These are phyloP conservation scores for Apodospora peruviana DNA, from an alignment of 495 filamentous ascomycete genomes.

Conservation along the genomic window DNA sequence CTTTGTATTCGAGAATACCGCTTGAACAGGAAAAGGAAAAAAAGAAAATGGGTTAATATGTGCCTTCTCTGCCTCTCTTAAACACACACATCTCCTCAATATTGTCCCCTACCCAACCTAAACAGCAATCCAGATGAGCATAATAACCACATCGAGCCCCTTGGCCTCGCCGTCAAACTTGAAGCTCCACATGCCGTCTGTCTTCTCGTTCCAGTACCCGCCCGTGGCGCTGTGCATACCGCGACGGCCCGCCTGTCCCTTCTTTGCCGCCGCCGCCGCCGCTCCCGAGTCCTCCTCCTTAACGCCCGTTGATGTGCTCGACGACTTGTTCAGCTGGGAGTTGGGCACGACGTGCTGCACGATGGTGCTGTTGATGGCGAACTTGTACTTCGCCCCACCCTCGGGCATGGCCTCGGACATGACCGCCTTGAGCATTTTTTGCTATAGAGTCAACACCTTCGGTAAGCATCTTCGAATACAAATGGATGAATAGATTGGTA, in stretches of 20 bases:
- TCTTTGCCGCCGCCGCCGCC: conserved; percentile 41
- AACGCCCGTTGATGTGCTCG: conserved; percentile 25
- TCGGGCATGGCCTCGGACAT: conserved; percentile 72
- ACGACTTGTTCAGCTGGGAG: conserved; percentile 47
- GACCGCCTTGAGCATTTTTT: conserved; percentile 76
- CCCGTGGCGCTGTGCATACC: conserved; percentile 96
- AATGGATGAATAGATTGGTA: too few species aligned
- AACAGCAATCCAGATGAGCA: conserved; percentile 80
- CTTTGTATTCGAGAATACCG: too few species aligned
- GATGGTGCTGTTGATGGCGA: conserved; percentile 93
- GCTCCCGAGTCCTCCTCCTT: conserved; percentile 30
- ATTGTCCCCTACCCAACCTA: too few species aligned
- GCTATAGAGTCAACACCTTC: too few species aligned
- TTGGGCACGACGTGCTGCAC: conserved; percentile 76
- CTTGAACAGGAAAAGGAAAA: too few species aligned
- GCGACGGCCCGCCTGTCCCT: conserved; percentile 66
- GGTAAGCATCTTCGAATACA: too few species aligned
- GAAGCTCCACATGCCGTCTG: conserved; percentile 95
- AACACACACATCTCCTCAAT: too few species aligned
- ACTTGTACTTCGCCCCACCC: conserved; percentile 64
- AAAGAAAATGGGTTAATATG: too few species aligned
- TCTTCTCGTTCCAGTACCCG: conserved; percentile 96
- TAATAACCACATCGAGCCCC: conserved; percentile 89
- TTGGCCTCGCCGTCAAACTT: conserved; percentile 83
- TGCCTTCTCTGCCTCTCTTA: too few species aligned